Conservation (phyloP, 768 basidiomycete species). For the Filobasidium floriforme region DNA sequence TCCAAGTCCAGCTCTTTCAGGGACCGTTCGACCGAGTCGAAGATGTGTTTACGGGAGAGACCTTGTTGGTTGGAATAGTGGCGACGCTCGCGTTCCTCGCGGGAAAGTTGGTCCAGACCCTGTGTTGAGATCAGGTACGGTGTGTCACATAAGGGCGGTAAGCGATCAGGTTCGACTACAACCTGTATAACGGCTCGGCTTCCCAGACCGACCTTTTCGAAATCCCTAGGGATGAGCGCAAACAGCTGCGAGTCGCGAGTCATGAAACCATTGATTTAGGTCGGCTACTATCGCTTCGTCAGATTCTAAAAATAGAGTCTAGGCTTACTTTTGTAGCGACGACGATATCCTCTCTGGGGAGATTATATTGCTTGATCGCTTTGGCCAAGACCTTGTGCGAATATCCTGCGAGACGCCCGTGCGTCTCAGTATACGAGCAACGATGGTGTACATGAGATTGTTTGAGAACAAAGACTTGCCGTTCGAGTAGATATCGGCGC, state of each 20-base stretch:
- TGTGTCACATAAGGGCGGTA: background rate
- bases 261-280: too few relatives aligned
- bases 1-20: constrained; percentile 64
- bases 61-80: constrained; percentile 17
- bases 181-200: too few relatives aligned
- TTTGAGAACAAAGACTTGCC: background rate
- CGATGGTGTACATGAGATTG: background rate
- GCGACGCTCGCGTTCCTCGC: background rate
- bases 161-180: background rate
- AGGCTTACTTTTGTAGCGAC: constrained; percentile 58
- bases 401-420: constrained; percentile 23
- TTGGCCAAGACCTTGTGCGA: constrained; percentile 65
- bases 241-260: constrained; percentile 39
- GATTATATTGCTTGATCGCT: constrained; percentile 58
- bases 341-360: constrained; percentile 69
- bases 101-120: background rate
- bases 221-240: constrained; percentile 18
- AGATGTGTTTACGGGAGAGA: constrained; percentile 52
- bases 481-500: constrained; percentile 31
- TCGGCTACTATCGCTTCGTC: background rate
- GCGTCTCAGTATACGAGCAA: background rate
- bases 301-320: background rate
- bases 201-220: constrained; percentile 9
- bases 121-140: background rate
- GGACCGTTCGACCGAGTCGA: constrained; percentile 54